phyloP scores from a whole-genome alignment of 2,329 filamentous ascomycete species.

The Coniochaeta sp. region DNA sequence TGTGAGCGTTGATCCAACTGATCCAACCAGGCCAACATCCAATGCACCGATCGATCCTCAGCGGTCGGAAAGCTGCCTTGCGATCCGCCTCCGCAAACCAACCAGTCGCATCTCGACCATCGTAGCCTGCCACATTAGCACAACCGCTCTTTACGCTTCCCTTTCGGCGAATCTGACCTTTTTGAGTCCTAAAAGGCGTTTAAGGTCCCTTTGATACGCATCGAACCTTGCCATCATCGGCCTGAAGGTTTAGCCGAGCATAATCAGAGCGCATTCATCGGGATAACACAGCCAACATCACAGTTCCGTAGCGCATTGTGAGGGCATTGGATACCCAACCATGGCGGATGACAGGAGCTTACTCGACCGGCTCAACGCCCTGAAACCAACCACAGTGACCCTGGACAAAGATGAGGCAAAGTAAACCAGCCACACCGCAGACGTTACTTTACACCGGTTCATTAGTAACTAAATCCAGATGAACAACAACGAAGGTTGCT shows the following conservation, averaged over 20 bases:
- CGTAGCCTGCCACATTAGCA: not conserved
- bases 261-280: not conserved
- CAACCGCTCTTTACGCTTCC: not conserved
- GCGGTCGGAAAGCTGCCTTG: not conserved
- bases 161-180: too few species aligned
- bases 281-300: not conserved
- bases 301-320: not conserved
- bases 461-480: not conserved
- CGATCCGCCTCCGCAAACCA: not conserved
- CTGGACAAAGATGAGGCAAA: constrained; percentile 28
- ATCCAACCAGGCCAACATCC: too few species aligned
- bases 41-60: too few species aligned
- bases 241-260: not conserved
- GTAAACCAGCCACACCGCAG: constrained; percentile 20
- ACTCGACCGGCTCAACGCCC: constrained; percentile 46
- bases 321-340: not conserved
- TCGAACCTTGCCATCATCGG: not conserved
- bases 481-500: not conserved
- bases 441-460: not conserved
- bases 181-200: not conserved
- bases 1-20: not conserved
- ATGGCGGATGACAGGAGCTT: constrained; percentile 34
- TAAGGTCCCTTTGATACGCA: not conserved
- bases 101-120: not conserved
- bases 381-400: constrained; percentile 32